Base-by-base conservation (phyloP, 495 filamentous ascomycete genomes). In the Umbilicaria muhlenbergii region DNA sequence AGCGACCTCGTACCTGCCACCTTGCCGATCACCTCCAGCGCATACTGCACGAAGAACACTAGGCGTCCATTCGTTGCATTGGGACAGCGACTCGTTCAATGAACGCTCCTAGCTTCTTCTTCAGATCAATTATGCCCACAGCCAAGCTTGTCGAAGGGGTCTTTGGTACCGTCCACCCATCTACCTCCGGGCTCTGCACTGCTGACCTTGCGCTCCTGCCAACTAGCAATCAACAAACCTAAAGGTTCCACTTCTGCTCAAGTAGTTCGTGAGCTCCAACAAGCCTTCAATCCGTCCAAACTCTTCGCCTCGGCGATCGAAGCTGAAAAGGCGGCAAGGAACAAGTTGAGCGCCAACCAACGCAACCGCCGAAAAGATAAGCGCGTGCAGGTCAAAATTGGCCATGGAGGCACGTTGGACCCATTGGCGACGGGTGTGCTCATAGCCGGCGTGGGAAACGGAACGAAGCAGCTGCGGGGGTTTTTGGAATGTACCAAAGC, bases 381-480 rank as follows among this genome's bases (percentile, higher is more conserved):
- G 33, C 61, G 69, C 0, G 46, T 81, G 7, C 70, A 83, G 45
- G 80, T 96, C 47, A 99, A 99, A 66, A 81, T 96, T 51, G 91
- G 91, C 15, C 91, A 99, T 64, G 91, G 92, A 32, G 91, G 91
- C 31, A 99, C 91, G 0, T 71, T 99, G 3, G 91, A 99, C 53
- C 91, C 91, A 3, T 73, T 95, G 49, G 91, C 91, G 12, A 93
- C 85, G 1, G 91, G 91, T 18, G 85, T 99, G 11, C 69, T 99
- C 41, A 81, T 95, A 38, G 65, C 85, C 2, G 92, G 88, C 32
- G 73, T 95, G 8, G 89, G 87, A 15, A 77, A 74, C 42, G 92
- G 87, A 12, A 99, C 92, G 11, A 96, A 95, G 58, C 59, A 66
- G 5, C 70, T 99, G 3, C 64, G 73, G 40, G 55, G 71, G 12